These are phyloP conservation scores for Paramecium caudatum DNA, from an alignment of 73 alveolate genomes.

Conservation along the genomic window DNA sequence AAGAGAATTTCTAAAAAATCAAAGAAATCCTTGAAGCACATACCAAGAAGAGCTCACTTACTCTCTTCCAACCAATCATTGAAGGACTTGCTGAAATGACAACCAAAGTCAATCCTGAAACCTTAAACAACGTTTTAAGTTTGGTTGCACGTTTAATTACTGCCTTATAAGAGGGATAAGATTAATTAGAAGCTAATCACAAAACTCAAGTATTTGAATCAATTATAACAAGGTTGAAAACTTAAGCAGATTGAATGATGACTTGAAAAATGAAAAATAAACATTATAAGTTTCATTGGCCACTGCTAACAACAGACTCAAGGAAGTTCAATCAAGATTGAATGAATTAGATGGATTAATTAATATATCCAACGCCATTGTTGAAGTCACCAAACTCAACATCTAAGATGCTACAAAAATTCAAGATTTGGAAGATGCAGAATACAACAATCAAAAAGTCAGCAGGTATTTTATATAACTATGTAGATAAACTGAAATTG, in stretches of 20 bases:
- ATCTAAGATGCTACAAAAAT: slow-evolving; percentile 24
- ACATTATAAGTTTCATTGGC: slow-evolving; percentile 52
- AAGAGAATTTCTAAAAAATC: slow-evolving; percentile 60
- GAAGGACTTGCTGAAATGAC: slow-evolving; percentile 72
- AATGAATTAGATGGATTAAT: slow-evolving; percentile 66
- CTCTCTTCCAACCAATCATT: slow-evolving; percentile 49
- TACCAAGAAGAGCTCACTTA: slow-evolving; percentile 38
- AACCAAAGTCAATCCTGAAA: slow-evolving; percentile 63
- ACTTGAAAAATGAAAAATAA: slow-evolving; percentile 31
- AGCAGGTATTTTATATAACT: slow-evolving; percentile 8
- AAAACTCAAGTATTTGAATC: background rate
- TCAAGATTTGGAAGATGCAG: background rate
- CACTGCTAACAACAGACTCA: slow-evolving; percentile 58
- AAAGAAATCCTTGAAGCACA: slow-evolving; percentile 56
- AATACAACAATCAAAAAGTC: slow-evolving; percentile 14
- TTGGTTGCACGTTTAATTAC: slow-evolving; percentile 46
- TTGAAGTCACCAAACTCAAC: slow-evolving; percentile 45
- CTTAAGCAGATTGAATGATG: slow-evolving; percentile 40
- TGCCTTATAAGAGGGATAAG: slow-evolving; percentile 60
- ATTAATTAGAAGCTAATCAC: slow-evolving; percentile 41
- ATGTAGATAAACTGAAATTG: slow-evolving; percentile 38
- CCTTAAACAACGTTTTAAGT: slow-evolving; percentile 49
- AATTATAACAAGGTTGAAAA: background rate
- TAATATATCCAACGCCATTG: slow-evolving; percentile 51
- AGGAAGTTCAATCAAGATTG: slow-evolving; percentile 51